Evolutionary conservation across 192 early-diverging fungal species (phyloP), one percentile per base, ranked within the genome.

Genomic region (Coemansia erecta): DNA sequence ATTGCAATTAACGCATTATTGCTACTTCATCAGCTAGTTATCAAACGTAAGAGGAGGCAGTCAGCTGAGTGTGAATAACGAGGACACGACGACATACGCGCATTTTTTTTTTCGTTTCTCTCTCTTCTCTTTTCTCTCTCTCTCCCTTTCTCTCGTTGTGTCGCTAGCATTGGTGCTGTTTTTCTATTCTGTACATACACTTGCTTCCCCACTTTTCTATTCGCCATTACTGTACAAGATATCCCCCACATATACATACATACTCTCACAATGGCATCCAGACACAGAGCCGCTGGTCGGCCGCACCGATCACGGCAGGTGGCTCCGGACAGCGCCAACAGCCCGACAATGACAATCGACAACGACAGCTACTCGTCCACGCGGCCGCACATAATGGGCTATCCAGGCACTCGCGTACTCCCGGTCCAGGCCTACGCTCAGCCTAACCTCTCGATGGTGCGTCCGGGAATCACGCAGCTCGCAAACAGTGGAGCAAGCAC

Each of bases 311-410:
- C 46, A 23, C 31, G 21, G 22, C 47, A 49, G 24, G 24, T 22
- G 18, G 48, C 59, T 37, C 35, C 35, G 35, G 35, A 37, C 42
- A 49, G 19, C 43, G n/a, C n/a, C 41, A 57, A 26, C 14, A 73
- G 60, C 23, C 60, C 70, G 15, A 55, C 63, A 21, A 21, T 58
- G 24, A 65, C 68, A 15, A 71, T 64, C 42, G 65, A 68, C 61
- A 51, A 64, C 58, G 69, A 68, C 55, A 77, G 69, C 49, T 57
- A 53, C 13, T 56, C 74, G 2, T 71, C 69, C n/a, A 68, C 50
- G 0, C 61, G 60, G 5, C 61, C 68, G 0, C 68, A 77, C 26
- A 63, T 71, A 37, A 64, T 68, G 61, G 69, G 69, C 17, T 31
- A 60, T 14, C 74, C 74, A 35, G 74, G 66, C 19, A 40, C 51